Base-by-base conservation (phyloP, 352 stramenopile genomes). In the Phytophthora uliginosa region DNA sequence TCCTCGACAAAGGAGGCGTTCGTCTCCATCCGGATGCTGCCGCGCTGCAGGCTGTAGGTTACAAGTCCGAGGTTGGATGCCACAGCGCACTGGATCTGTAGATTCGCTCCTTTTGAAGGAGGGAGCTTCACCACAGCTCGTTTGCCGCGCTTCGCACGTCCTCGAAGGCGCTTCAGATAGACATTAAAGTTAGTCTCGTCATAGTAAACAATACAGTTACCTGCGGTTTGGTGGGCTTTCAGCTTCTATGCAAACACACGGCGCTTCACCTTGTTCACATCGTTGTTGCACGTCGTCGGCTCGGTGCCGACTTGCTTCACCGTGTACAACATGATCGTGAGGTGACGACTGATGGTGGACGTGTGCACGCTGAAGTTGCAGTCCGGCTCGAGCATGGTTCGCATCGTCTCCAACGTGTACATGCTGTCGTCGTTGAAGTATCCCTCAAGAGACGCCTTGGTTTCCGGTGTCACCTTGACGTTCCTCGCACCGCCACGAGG, bases 31-130 rank as follows among this genome's bases (percentile, higher is more conserved):
- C 20, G 38, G 5, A 71, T 66, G 26, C 55, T 71, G 8, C 55
- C 55, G 3, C 20, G 24, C 53, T 63, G 15, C 13, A 70, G 13
- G 15, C 36, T 22, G 20, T 61, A 38, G 42, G 54, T 38, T 7
- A 71, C 45, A 1, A 71, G 48, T 4, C 45, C 55, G 2, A 62
- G 12, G 15, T 47, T 28, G 9, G 55, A 47, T 2, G 33, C 50
- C 6, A 71, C 55, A 2, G 47, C 47, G 4, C 55, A 66, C 8
- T 66, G 64, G 2, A 71, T 28, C 24, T 71, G 64, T n/a, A 61
- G 64, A 26, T 66, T 60, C 9, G 18, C 36, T 3, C 47, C 47
- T 10, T 71, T 71, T 1, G 56, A 50, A 6, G 55, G 56, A 13
- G 18, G 47, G 24, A 66, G 34, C 15, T 60, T 50, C 3, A 66